Evolutionary conservation across 768 basidiomycete species (phyloP), one percentile per base, ranked within the genome.

Genomic region (Phaffia tasmanica): DNA sequence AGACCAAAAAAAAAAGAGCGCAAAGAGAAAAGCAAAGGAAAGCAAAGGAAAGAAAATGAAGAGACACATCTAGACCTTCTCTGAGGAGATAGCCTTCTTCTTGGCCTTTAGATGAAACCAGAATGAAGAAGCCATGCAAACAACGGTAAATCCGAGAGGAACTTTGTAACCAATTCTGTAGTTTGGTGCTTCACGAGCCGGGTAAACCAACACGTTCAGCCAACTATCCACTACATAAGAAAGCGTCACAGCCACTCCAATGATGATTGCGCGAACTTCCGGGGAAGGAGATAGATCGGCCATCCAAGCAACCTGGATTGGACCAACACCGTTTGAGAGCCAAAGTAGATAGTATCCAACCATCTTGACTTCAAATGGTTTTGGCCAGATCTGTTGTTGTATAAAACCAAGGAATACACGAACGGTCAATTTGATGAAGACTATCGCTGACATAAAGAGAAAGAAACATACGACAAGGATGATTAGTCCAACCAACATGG

Each of bases 91-190:
- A 11, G 35, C 35, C 11, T 42, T 42, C 35, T 42, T 42, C 35
- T 11, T 42, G 35, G 35, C 35, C 35, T 42, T 42, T 11, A 42
- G 11, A 42, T 42, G 35, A 42, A 42, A 42, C 35, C 35, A 42
- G 11, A 42, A 42, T 42, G 35, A 42, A 42, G 35, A 67, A 2
- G 47, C 3, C 50, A 70, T 68, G 32, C 65, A 72, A 16, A 29
- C 65, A 14, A 56, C 32, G 8, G 68, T 63, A 27, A 72, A 70
- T 0, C 48, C 72, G 0, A 70, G 56, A 1, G 72, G 68, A 3
- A 70, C 73, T 57, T 72, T 72, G 69, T 72, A 74, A 0, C 73
- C 73, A 42, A 71, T 62, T 3, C 64, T 67, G 53, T 74, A 74
- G 30, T 70, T 57, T 25, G 73, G 73, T 4, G 73, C 73, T 53